Evolutionary conservation across 495 filamentous ascomycete genomes (phyloP).

Genomic region (Darksidea phi): DNA sequence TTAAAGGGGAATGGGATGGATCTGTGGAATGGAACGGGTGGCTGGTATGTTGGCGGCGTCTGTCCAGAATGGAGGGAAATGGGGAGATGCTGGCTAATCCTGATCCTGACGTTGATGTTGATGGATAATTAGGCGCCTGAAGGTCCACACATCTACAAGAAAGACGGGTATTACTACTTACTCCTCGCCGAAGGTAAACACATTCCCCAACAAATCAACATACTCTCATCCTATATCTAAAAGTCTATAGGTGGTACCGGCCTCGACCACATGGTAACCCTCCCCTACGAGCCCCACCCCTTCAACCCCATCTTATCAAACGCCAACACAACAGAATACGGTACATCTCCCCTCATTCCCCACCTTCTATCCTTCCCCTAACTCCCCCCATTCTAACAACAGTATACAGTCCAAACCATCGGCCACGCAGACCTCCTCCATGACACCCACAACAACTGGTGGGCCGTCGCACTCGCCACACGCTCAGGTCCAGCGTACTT

Average conservation of each 20-base stretch:
- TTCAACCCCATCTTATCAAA: constrained; percentile 58
- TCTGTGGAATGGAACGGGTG: constrained; percentile 57
- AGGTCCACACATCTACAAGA: constrained; percentile 65
- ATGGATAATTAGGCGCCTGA: constrained; percentile 49
- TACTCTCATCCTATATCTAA: constrained; percentile 1
- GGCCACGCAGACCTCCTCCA: constrained; percentile 53
- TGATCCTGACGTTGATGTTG: no score
- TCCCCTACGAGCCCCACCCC: constrained; percentile 56
- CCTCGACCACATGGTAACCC: constrained; percentile 54
- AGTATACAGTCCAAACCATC: constrained; percentile 51
- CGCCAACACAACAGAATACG: constrained; percentile 50
- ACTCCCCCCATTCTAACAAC: no score
- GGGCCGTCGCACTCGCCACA: constrained; percentile 52
- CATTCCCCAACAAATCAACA: background rate
- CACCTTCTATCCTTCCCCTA: no score
- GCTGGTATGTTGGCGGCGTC: no score
- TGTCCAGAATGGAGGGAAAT: no score
- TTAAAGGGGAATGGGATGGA: constrained; percentile 42
- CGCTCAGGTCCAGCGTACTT: constrained; percentile 43
- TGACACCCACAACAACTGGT: constrained; percentile 55
- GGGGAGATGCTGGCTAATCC: no score
- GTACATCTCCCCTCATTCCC: constrained; percentile 3
- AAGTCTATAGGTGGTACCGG: constrained; percentile 52
- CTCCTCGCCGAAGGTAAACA: constrained; percentile 58
- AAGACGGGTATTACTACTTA: constrained; percentile 66